Conservation (phyloP, 306 rosid genomes). For the Vachellia pachyceras region DNA sequence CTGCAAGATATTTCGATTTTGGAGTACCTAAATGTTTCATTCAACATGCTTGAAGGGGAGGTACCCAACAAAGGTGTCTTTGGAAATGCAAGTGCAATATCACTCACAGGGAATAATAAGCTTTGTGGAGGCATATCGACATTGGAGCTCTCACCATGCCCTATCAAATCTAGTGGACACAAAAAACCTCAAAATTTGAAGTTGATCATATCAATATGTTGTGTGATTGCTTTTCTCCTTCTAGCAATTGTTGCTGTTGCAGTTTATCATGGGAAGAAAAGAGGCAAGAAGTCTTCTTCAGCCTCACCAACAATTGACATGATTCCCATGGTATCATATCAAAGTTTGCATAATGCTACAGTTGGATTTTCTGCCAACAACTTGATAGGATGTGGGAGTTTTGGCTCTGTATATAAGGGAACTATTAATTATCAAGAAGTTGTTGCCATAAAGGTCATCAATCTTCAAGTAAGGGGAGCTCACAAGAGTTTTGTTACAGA, state of each 20-base stretch:
- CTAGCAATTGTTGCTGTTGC: background rate
- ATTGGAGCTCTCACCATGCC: constrained; percentile 10
- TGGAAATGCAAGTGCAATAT: background rate
- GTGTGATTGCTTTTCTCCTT: background rate
- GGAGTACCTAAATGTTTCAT: background rate
- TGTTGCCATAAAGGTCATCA: background rate
- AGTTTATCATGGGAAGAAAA: background rate
- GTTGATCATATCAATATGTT: background rate
- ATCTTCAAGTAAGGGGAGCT: background rate
- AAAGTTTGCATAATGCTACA: background rate
- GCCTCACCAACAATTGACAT: background rate
- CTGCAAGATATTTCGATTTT: background rate
- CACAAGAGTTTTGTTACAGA: background rate
- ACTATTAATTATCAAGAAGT: background rate
- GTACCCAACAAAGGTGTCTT: background rate
- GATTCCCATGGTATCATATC: background rate
- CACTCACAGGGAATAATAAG: background rate
- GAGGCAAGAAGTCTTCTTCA: background rate
- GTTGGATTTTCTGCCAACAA: background rate
- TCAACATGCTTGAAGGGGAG: background rate
- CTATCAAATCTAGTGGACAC: background rate
- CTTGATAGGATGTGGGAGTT: background rate
- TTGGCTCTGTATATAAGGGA: background rate
- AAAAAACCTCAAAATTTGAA: background rate
- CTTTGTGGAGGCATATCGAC: constrained; percentile 18